A percentile compares a stretch with the other conserved stretches of the same genome.
Evolutionary conservation across 1,139 yeast species (phyloP).

Genomic region (Sugiyamaella novakii): DNA sequence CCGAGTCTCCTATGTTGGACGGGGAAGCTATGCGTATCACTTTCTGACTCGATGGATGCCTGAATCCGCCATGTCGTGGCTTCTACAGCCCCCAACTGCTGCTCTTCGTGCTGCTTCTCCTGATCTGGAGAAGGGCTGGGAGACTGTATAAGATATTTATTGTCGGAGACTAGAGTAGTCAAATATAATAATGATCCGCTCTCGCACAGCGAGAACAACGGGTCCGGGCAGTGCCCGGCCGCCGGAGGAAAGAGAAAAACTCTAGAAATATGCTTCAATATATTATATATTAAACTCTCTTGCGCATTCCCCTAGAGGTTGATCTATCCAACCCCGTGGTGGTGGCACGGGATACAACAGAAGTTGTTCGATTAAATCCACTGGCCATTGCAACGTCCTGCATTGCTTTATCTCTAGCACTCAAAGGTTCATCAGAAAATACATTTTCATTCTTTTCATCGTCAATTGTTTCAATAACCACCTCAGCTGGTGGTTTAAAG

Average conservation of each 20-base stretch:
- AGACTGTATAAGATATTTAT: slow-evolving; percentile 28
- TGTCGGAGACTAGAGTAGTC: too few relatives aligned
- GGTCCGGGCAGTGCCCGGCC: too few relatives aligned
- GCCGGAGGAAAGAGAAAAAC: too few relatives aligned
- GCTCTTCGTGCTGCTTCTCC: slow-evolving; percentile 19
- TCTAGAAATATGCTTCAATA: too few relatives aligned
- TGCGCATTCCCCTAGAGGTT: slow-evolving; percentile 17
- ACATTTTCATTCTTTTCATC: slow-evolving; percentile 11
- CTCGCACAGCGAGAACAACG: too few relatives aligned
- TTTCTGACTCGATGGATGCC: slow-evolving; percentile 40
- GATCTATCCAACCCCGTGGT: slow-evolving; percentile 16
- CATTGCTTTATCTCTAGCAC: slow-evolving; percentile 7
- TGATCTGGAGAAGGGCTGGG: slow-evolving; percentile 33
- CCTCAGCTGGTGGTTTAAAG: slow-evolving; percentile 1
- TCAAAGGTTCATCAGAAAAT: slow-evolving; percentile 13
- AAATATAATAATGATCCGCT: too few relatives aligned
- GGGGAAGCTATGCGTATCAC: slow-evolving; percentile 43
- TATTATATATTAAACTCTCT: slow-evolving; percentile 7
- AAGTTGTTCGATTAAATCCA: slow-evolving; percentile 4
- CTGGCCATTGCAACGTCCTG: slow-evolving; percentile 15
- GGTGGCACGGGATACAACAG: slow-evolving; percentile 20
- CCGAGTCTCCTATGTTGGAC: slow-evolving; percentile 45
- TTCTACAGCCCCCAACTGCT: slow-evolving; percentile 35
- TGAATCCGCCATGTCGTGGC: slow-evolving; percentile 42
- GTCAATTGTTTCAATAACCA: neutral